A percentile compares a stretch with the other conserved stretches of the same genome.
These are phyloP conservation scores for Circinella umbellata DNA, from an alignment of 371 early-diverging fungal species.

Conservation along the genomic window DNA sequence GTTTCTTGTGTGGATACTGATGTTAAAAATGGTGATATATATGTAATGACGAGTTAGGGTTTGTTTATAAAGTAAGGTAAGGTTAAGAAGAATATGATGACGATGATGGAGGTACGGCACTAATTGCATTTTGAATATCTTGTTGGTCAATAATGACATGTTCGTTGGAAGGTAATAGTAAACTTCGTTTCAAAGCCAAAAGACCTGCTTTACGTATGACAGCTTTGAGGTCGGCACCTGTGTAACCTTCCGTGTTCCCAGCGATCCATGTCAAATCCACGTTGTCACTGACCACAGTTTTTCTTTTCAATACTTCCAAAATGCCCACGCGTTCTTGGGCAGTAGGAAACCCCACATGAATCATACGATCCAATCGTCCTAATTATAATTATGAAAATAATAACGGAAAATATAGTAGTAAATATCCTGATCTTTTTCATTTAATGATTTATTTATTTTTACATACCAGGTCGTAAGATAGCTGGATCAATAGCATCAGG, in stretches of 20 bases:
- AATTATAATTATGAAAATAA: not conserved
- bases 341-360: slow-evolving; percentile 79
- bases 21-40: no score
- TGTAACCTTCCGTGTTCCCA: slow-evolving; percentile 57
- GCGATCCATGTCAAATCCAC: slow-evolving; percentile 63
- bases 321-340: slow-evolving; percentile 73
- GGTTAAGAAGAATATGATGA: not conserved
- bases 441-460: slow-evolving; percentile 10
- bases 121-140: slow-evolving; percentile 11
- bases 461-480: slow-evolving; percentile 80
- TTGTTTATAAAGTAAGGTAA: no score
- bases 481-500: slow-evolving; percentile 81
- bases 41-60: no score
- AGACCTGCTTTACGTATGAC: slow-evolving; percentile 80
- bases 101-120: not conserved
- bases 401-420: no score
- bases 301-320: slow-evolving; percentile 62
- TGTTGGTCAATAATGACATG: slow-evolving; percentile 8
- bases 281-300: slow-evolving; percentile 49
- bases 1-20: no score
- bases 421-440: not conserved
- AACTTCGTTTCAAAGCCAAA: slow-evolving; percentile 48
- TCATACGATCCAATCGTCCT: slow-evolving; percentile 86
- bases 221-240: slow-evolving; percentile 87
- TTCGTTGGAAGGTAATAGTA: not conserved